Evolutionary conservation across 1,139 yeast species (phyloP), one percentile per base, ranked within the genome.

Genomic region (Nakaseomyces kungkrabaensis): DNA sequence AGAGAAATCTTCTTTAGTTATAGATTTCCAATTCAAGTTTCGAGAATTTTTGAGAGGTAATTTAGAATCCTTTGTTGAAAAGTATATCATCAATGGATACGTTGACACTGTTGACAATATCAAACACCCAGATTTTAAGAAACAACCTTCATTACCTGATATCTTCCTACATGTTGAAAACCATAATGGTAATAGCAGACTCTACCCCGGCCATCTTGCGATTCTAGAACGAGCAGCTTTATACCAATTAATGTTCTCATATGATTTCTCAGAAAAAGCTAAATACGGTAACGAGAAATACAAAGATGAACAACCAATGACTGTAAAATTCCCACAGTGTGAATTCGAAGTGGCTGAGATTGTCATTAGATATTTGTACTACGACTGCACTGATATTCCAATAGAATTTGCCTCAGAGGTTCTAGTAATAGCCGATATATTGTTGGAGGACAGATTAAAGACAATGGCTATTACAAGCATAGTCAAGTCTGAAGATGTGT

Each of bases 171-270:
- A 72, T 2, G 72, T 72, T 44, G 57, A 64, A 58, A 66, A 51
- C 47, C 62, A 45, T 58, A 65, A 53, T 46, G 66, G 57, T 1
- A 37, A 47, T 5, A 47, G 46, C 7, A 58, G 61, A 0, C 74
- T 71, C 52, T 84, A 78, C 57, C 88, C 92, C 0, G 80, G 75
- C 5, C 86, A 85, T 62, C 72, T 80, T 48, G 74, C 85, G 0
- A 75, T 85, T 51, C 62, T 85, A 37, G 67, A 74, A 7, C 67
- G 89, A 45, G 77, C 85, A 1, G 85, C 78, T 45, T 85, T 82
- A 61, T 85, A 79, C 61, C 78, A 74, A 51, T 74, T 81, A 4
- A 77, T 84, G 83, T 80, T 85, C 60, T 67, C 72, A 25, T 79
- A 86, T 3, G 63, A 68, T 22, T 74, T 73, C 47, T 51, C 60